Evolutionary conservation across 116 monocot species (phyloP), one percentile per base, ranked within the genome.

Genomic region (Phalaenopsis hybrid): DNA sequence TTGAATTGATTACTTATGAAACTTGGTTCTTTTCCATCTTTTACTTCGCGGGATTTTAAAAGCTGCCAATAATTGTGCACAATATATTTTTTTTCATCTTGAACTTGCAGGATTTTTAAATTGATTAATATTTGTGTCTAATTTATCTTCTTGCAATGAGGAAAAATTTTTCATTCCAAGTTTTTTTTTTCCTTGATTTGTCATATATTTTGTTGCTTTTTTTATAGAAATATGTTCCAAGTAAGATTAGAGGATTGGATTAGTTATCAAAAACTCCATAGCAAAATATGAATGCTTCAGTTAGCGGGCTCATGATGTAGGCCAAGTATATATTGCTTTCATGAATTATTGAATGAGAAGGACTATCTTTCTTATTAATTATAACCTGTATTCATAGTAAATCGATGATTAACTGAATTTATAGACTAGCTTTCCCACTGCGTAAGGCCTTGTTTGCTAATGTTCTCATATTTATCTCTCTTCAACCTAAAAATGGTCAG

Each of bases 281-380:
- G 67, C 67, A 67, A 67, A 67, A 28, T 28, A 67, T 67, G 67
- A 67, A 9, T 31, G 67, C 67, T 67, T 67, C 67, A 67, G 67
- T 67, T 67, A 4, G 3, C 10, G 8, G 67, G 67, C 25, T 28
- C 28, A 25, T 67, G 11, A 67, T 67, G 28, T 67, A 67, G 28
- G 67, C 28, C 11, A 25, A 67, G 67, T 28, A 67, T 28, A 28
- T 25, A 67, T 9, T 67, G 7, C 28, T 67, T 28, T 67, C 8
- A 28, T 28, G 21, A 67, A 67, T 67, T 8, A 67, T 67, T 2
- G 21, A 67, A 8, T 67, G 67, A 25, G 8, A 8, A 67, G 67
- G 67, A 25, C 67, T 67, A 3, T 23, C 25, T 67, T 67, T 67
- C 67, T 67, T 67, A 28, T 67, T 67, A 28, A 21, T 17, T 13